These are phyloP conservation scores for Fusarium xyrophilum DNA, from an alignment of 2,329 filamentous ascomycete species.

Conservation along the genomic window DNA sequence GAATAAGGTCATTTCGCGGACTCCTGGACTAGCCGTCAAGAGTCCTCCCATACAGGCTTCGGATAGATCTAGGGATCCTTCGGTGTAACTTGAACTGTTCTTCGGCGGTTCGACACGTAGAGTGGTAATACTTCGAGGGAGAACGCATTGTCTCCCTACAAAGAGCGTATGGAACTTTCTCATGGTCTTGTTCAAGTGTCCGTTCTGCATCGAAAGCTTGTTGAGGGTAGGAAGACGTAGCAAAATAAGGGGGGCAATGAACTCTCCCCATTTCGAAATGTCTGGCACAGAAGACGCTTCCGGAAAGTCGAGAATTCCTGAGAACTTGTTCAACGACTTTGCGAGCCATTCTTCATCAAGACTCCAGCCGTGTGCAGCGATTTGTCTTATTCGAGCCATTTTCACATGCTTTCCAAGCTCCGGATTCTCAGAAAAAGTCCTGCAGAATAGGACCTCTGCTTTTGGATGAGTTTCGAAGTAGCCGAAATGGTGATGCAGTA, in stretches of 20 bases:
- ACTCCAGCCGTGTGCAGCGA: accelerated
- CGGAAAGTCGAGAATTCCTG: background rate
- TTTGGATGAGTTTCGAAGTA: background rate
- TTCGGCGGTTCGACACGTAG: background rate
- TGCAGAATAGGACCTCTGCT: background rate
- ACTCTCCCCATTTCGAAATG: background rate
- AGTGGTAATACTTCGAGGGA: background rate
- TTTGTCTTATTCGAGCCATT: background rate
- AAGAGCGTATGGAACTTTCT: background rate
- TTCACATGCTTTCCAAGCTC: background rate
- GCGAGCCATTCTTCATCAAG: background rate
- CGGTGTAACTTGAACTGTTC: background rate
- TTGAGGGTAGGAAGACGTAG: background rate
- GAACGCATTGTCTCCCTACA: accelerated
- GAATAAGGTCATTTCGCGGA: background rate
- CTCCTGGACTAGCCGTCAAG: background rate
- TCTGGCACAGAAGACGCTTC: background rate
- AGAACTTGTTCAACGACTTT: background rate
- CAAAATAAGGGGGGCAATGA: background rate
- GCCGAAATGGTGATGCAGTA: background rate
- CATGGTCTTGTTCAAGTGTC: background rate
- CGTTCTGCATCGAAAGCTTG: background rate
- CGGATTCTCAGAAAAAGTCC: background rate
- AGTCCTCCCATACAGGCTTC: background rate
- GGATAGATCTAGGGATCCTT: background rate